A percentile compares a stretch with the other conserved stretches of the same genome.
Evolutionary conservation across 2,329 filamentous ascomycete genomes (phyloP).

Genomic region (Aspergillus sp.): DNA sequence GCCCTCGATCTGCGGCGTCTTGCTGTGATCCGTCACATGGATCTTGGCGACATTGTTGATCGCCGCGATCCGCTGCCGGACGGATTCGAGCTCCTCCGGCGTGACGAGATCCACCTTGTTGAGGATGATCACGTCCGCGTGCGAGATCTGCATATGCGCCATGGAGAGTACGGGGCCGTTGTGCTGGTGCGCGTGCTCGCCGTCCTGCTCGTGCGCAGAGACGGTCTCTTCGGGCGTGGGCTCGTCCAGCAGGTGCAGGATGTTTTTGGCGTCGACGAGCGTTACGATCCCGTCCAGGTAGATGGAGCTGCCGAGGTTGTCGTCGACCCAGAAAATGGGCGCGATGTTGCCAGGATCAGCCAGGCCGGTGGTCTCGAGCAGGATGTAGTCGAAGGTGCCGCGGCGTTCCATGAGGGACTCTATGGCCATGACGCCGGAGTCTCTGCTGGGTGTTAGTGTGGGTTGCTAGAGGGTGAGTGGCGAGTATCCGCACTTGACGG

Average conservation of each 20-base stretch:
- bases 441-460: conserved; percentile 49
- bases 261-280: conserved; percentile 91
- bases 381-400: conserved; percentile 93
- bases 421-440: conserved; percentile 89
- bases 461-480: background rate
- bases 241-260: conserved; percentile 77
- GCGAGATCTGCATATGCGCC: conserved; percentile 93
- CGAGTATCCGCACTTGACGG: conserved; percentile 70
- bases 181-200: conserved; percentile 26
- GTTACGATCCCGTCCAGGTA: conserved; percentile 97
- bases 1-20: conserved; percentile 78
- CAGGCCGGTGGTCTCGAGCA: conserved; percentile 92
- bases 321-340: conserved; percentile 96
- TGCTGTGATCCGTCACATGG: conserved; percentile 74
- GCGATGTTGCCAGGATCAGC: conserved; percentile 95
- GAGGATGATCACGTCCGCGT: conserved; percentile 90
- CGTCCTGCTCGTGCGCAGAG: conserved; percentile 36
- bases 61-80: conserved; percentile 69
- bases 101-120: conserved; percentile 90
- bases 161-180: conserved; percentile 76
- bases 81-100: conserved; percentile 63
- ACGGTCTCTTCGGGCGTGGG: conserved; percentile 39
- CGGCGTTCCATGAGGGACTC: conserved; percentile 93
- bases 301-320: conserved; percentile 89
- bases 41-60: conserved; percentile 90